phyloP scores from a whole-genome alignment of 148 eudicot species.

The Rheum nobile region DNA sequence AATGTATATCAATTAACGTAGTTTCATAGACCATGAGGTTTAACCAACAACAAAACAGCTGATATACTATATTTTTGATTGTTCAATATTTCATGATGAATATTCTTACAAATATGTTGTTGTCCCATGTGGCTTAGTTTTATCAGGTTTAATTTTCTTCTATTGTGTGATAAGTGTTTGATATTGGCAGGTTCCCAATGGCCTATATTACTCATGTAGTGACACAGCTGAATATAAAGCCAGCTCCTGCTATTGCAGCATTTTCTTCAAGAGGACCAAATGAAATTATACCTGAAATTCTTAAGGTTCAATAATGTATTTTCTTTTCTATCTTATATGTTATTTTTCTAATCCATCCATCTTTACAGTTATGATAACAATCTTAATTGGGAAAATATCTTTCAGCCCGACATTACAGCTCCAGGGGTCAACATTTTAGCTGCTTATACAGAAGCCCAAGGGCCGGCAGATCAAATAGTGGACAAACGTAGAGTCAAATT shows the following conservation, averaged over 20 bases:
- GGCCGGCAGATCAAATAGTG: conserved; percentile 16
- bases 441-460: conserved; percentile 29
- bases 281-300: conserved; percentile 39
- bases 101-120: too few relatives aligned
- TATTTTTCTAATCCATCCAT: too few relatives aligned
- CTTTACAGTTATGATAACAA: not conserved
- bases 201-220: conserved; percentile 22
- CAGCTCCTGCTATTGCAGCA: conserved; percentile 53
- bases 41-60: too few relatives aligned
- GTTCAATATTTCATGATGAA: too few relatives aligned
- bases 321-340: not conserved
- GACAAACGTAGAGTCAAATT: conserved; percentile 29
- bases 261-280: conserved; percentile 77
- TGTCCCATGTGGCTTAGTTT: too few relatives aligned
- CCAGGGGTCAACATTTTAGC: conserved; percentile 70
- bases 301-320: conserved; percentile 23
- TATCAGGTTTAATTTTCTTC: too few relatives aligned
- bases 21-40: too few relatives aligned
- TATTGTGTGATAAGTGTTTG: too few relatives aligned
- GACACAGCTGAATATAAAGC: conserved; percentile 19
- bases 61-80: too few relatives aligned
- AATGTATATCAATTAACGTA: too few relatives aligned
- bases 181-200: conserved; percentile 20
- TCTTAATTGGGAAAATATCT: not conserved
- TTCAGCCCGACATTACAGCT: conserved; percentile 70